Evolutionary conservation across 139 green algal species (phyloP).

Genomic region (Chlorella sp.): DNA sequence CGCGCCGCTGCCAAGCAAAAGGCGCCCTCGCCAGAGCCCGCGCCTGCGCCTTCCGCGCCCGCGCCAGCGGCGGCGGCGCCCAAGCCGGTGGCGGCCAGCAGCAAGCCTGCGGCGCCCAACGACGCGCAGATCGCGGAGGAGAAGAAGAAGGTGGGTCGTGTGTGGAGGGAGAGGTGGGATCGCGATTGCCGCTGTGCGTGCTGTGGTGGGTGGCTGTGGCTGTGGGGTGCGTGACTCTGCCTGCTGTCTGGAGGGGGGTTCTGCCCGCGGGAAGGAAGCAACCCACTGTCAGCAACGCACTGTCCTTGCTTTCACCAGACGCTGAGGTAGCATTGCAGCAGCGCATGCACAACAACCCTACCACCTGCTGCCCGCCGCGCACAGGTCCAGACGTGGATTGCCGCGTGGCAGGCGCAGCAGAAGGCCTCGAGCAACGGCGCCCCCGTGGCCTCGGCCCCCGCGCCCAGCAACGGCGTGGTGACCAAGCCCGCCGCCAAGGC

Average conservation of each 20-base stretch:
- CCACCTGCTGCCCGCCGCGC: no score
- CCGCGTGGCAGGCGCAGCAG: slow-evolving; percentile 6
- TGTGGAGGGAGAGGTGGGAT: no score
- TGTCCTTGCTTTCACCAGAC: no score
- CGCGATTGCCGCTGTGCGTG: no score
- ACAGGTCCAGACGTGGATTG: slow-evolving; percentile 10
- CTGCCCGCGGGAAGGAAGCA: no score
- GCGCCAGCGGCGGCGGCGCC: not conserved
- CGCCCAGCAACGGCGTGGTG: not conserved
- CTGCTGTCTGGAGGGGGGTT: no score
- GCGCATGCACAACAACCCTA: no score
- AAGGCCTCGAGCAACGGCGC: not conserved
- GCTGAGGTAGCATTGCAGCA: no score
- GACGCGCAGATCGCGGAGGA: not conserved
- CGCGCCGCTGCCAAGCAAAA: not conserved
- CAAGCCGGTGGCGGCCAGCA: not conserved
- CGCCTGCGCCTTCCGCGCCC: not conserved
- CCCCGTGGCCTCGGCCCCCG: not conserved
- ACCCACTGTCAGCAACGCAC: no score
- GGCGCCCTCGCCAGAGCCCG: not conserved
- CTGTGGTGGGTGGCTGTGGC: no score
- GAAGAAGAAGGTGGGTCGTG: slow-evolving; percentile 12
- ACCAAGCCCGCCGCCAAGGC: not conserved
- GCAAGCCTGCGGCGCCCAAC: not conserved
- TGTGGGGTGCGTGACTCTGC: no score